Evolutionary conservation across 2,329 filamentous ascomycete species (phyloP), one percentile per base, ranked within the genome.

Genomic region (Aureobasidium namibiae): DNA sequence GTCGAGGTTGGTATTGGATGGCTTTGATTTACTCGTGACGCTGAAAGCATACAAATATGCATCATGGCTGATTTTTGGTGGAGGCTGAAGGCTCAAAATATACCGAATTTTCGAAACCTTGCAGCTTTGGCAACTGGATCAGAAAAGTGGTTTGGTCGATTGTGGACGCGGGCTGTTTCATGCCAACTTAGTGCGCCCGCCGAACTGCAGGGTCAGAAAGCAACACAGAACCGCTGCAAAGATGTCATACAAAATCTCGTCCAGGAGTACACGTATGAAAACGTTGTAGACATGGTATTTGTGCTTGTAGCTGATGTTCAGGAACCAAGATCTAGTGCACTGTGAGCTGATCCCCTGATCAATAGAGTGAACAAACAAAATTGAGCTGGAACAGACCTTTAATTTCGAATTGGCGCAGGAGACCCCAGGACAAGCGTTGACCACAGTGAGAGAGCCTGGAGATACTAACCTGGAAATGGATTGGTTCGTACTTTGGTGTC

Each of bases 81-180:
- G 36, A 42, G 50, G 50, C 38, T 42, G 36, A 42, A 54, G 29
- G 26, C 21, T 42, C 38, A 42, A 26, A 54, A 21, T 33, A 33
- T 42, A 24, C 23, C n/a, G 36, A 33, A n/a, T 21, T 21, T 24
- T 33, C 5, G n/a, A 31, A 36, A 42, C 24, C 18, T 52, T 52
- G 21, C 4, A 52, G 11, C 10, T 14, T 54, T 33, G 50, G 38
- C 50, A 33, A 24, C 10, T 53, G 29, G 24, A 23, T 8, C 1
- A 41, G 9, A 53, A 45, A 41, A 39, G 49, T 54, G 50, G 50
- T 54, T 54, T 54, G 36, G 50, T 54, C 50, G 50, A 31, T n/a
- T 41, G 50, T 54, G 50, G 50, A 54, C n/a, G 42, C 54, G 54
- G 53, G 54, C 54, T 36, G 54, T 57, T 57, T 57, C 54, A 57